Evolutionary conservation across 148 eudicot species (phyloP), one percentile per base, ranked within the genome.

Genomic region (Heliamphora exappendiculata): DNA sequence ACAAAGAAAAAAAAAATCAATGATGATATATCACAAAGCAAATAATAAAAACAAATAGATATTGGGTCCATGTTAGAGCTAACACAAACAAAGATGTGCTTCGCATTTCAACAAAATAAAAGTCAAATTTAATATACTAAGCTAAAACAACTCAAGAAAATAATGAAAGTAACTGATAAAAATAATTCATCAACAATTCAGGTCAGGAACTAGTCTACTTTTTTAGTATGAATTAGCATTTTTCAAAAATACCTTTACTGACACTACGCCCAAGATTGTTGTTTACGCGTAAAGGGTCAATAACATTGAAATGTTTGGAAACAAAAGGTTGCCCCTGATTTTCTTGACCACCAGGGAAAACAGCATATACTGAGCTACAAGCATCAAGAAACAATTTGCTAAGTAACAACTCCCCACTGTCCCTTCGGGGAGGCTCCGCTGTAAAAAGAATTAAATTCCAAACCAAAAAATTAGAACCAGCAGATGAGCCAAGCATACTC

Each of bases 181-280:
- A 72, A 42, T 5, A 7, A 19, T 34, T 57, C 20, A 0, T 6
- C 2, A 28, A 11, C 44, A 45, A 11, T 36, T 33, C 42, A 14
- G 33, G 41, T 0, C 41, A 36, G 9, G 28, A 72, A 65, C 45
- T 6, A 69, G 39, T 55, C 13, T 11, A 33, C 26, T 80, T 24
- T 14, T 54, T 34, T 29, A 22, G 67, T 62, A 28, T 60, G 66
- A 31, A 16, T 26, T 28, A 28, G 47, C 47, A 28, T 19, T 29
- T 59, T 59, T 22, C 14, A 20, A 42, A 31, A 17, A 41, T 94
- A 94, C 98, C 98, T 94, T 87, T 89, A 86, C 91, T 88, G 74
- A 94, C 98, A 87, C 98, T 94, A 24, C 98, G 85, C 55, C 98
- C 98, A 71, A 94, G 97, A 70, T 94, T 94, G 85, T 94, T 94